Conservation (phyloP, 495 filamentous ascomycete species). For the Chaetomium fimeti region DNA sequence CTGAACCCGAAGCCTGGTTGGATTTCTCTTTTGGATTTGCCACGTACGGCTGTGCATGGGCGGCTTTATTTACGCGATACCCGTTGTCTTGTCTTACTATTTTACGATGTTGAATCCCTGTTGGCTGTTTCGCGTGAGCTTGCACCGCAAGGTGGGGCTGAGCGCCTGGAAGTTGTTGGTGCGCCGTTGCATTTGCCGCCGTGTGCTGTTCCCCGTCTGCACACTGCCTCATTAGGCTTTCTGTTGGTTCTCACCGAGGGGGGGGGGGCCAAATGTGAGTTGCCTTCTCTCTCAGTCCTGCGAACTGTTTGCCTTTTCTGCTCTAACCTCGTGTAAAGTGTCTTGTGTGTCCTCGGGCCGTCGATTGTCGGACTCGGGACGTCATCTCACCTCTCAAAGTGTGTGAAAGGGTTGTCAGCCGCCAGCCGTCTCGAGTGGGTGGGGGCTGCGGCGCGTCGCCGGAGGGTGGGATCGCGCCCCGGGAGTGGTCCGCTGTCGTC, state of each 20-base stretch:
- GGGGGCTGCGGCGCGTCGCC: conserved; percentile 11
- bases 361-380: neutral
- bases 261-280: neutral
- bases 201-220: neutral
- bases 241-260: neutral
- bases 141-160: conserved; percentile 10
- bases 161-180: conserved; percentile 2
- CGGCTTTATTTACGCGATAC: neutral
- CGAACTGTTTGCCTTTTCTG: neutral
- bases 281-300: neutral
- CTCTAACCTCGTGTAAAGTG: neutral
- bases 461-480: conserved; percentile 11
- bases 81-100: neutral
- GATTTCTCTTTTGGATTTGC: neutral
- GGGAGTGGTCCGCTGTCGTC: conserved; percentile 1
- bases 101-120: neutral
- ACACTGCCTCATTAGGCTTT: neutral
- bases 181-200: conserved; percentile 12
- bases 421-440: conserved; percentile 12
- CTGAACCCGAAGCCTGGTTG: neutral
- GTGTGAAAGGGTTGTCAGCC: conserved; percentile 4
- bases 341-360: neutral
- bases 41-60: neutral
- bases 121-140: neutral
- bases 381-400: neutral